Conservation (phyloP, 768 basidiomycete species). For the Rhizopogon vulgaris region DNA sequence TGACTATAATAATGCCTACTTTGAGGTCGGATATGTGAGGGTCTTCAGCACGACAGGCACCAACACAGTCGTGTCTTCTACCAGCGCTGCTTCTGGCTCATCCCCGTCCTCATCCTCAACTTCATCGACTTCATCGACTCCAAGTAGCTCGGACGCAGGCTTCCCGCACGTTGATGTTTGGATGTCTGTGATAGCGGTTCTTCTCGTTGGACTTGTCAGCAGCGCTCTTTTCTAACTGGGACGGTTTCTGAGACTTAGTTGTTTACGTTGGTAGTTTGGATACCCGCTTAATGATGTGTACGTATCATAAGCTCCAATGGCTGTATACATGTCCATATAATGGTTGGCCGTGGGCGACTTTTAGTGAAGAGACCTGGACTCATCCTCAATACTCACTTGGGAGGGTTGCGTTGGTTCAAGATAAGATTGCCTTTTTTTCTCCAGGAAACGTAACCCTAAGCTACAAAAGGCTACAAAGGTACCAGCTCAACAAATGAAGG, state of each 20-base stretch:
- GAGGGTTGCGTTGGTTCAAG: too few species aligned
- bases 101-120: constrained; percentile 6
- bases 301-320: too few species aligned
- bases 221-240: background rate
- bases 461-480: too few species aligned
- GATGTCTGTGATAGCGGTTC: constrained; percentile 8
- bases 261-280: background rate
- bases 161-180: background rate
- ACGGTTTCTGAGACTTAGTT: background rate
- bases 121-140: constrained; percentile 1
- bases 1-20: constrained; percentile 62
- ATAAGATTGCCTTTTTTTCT: too few species aligned
- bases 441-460: too few species aligned
- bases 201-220: constrained; percentile 4
- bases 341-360: too few species aligned
- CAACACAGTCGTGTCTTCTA: constrained; percentile 19
- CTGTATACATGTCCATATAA: too few species aligned
- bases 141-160: constrained; percentile 7
- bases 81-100: constrained; percentile 10
- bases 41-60: constrained; percentile 35
- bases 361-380: too few species aligned
- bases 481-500: too few species aligned
- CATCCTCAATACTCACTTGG: too few species aligned
- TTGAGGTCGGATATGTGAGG: constrained; percentile 60
- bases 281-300: too few species aligned